phyloP scores from a whole-genome alignment of 352 stramenopile genomes.

The Globisporangium cederbergense region DNA sequence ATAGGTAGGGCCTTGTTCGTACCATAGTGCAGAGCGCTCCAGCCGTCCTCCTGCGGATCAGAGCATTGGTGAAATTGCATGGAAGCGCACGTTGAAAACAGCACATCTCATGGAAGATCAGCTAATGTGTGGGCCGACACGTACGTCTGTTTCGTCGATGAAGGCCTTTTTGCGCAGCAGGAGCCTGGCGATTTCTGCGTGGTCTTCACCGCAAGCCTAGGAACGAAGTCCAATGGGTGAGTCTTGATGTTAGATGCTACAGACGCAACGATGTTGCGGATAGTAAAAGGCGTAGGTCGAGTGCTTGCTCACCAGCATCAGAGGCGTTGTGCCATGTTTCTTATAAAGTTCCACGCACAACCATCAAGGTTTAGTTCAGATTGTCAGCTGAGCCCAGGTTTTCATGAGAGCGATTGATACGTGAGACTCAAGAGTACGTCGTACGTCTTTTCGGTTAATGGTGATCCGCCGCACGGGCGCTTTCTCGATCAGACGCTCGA shows the following conservation, averaged over 20 bases:
- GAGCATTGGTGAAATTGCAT: neutral
- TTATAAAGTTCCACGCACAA: neutral
- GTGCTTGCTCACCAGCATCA: constrained; percentile 56
- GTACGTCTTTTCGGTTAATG: constrained; percentile 75
- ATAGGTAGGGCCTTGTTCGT: constrained; percentile 4
- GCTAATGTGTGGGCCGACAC: neutral
- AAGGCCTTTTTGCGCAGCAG: constrained; percentile 71
- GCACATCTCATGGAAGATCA: too few relatives aligned
- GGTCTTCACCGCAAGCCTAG: constrained; percentile 74
- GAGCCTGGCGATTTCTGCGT: constrained; percentile 49
- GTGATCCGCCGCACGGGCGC: constrained; percentile 71
- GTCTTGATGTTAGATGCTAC: too few relatives aligned
- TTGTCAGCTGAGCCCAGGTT: neutral
- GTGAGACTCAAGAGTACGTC: constrained; percentile 7
- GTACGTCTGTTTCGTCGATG: constrained; percentile 75
- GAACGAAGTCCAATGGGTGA: too few relatives aligned
- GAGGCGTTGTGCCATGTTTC: constrained; percentile 72
- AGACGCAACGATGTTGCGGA: too few relatives aligned
- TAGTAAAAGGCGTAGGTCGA: neutral
- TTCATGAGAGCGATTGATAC: neutral
- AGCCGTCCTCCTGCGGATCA: constrained; percentile 51
- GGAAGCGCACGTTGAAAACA: neutral
- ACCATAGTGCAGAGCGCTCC: constrained; percentile 81
- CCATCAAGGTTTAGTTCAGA: neutral
- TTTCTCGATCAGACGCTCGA: constrained; percentile 54